Evolutionary conservation across 352 stramenopile species (phyloP), one percentile per base, ranked within the genome.

Genomic region (Phytophthora sp.): DNA sequence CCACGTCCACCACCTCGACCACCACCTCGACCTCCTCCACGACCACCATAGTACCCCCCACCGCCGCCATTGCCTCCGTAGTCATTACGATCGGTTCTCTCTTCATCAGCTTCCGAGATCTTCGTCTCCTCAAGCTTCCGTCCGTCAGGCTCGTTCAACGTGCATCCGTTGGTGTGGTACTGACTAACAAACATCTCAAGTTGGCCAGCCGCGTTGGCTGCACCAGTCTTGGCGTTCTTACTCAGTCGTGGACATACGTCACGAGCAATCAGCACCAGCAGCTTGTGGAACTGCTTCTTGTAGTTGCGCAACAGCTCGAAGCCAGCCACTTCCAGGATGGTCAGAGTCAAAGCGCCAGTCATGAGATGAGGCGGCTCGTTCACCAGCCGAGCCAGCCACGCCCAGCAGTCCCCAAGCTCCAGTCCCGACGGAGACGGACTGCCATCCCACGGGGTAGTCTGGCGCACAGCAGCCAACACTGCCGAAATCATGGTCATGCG

Each of bases 401-500:
- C 56, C 84, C 84, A 94, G 63, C 83, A 92, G 56, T 94, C 82
- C 11, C 72, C 82, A 36, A 94, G 77, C 12, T 69, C 54, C 11
- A 94, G 57, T 11, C 86, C 86, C 7, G 70, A 26, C 1, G 83
- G 81, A 21, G 88, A 79, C 16, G 79, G 52, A 39, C 77, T 86
- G 24, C 61, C 57, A 54, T 92, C 79, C 67, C 74, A 92, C 4
- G 84, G 84, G 6, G 63, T 74, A 0, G 84, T 92, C 61, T 94
- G 86, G 31, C 82, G 82, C n/a, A 90, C 79, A 2, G 85, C 82
- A 16, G 85, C 83, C 7, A 93, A 71, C 21, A 91, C 80, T 2
- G 85, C 83, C 1, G 79, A 62, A 52, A 91, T 65, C 85, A 92
- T 92, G 2, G 77, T 93, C 80, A 93, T 93, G 53, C 85, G 85